phyloP scores from a whole-genome alignment of 2,329 filamentous ascomycete genomes.

The Trichoderma atrobrunneum region DNA sequence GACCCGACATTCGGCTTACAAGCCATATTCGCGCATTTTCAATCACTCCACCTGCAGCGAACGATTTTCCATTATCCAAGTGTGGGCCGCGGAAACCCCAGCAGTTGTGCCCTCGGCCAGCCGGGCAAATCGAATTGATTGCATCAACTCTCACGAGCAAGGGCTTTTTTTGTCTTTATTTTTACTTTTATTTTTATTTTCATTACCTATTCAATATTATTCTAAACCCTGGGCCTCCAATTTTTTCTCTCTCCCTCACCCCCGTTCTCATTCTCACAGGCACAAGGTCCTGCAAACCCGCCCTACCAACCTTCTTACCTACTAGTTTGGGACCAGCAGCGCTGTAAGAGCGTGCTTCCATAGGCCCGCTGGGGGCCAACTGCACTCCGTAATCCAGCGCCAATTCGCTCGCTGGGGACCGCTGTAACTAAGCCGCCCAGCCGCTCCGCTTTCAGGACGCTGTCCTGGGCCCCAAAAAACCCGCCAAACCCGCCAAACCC shows the following conservation, averaged over 20 bases:
- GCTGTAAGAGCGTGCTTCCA: slow-evolving; percentile 9
- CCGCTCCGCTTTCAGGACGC: slow-evolving; percentile 15
- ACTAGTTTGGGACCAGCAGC: slow-evolving; percentile 11
- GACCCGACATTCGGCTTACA: slow-evolving; percentile 17
- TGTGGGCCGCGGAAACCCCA: slow-evolving; percentile 16
- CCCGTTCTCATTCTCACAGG: background rate
- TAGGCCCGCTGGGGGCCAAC: slow-evolving; percentile 11
- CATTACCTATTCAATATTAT: background rate
- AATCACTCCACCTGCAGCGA: slow-evolving; percentile 10
- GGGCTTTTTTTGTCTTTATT: background rate
- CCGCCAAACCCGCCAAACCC: slow-evolving; percentile 11
- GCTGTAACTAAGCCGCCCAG: slow-evolving; percentile 11
- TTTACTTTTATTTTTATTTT: background rate
- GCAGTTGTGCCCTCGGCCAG: slow-evolving; percentile 1
- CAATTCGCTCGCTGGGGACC: background rate
- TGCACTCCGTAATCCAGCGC: slow-evolving; percentile 13
- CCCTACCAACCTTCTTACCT: background rate
- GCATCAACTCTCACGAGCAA: background rate
- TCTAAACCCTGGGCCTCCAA: background rate
- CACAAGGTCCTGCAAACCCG: background rate
- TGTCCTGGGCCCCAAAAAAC: slow-evolving; percentile 2
- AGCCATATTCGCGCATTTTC: slow-evolving; percentile 19
- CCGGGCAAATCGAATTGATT: background rate
- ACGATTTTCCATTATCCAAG: slow-evolving; percentile 5
- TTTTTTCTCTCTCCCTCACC: background rate